Conservation (phyloP, 2,329 filamentous ascomycete species). For the Aspergillus calidoustus region DNA sequence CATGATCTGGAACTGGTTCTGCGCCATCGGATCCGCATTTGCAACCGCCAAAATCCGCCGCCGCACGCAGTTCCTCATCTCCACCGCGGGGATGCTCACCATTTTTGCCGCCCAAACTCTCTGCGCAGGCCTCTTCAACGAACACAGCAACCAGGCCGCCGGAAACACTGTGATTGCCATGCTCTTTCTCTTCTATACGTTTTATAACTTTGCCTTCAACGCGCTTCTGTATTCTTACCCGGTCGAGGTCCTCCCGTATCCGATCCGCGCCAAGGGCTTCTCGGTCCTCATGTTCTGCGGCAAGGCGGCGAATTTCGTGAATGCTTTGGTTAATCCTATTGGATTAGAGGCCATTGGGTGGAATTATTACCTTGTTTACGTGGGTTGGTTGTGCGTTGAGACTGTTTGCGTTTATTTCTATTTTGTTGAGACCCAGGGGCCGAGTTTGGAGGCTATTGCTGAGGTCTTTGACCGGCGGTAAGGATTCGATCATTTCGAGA, state of each 20-base stretch:
- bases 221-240: neutral
- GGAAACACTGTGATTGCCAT: neutral
- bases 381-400: neutral
- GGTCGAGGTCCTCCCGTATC: no score
- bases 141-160: neutral
- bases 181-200: neutral
- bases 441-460: slow-evolving; percentile 6
- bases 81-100: neutral
- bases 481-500: no score
- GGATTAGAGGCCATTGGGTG: neutral
- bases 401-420: neutral
- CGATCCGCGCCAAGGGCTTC: no score
- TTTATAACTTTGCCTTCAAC: neutral
- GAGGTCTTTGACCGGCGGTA: slow-evolving; percentile 31
- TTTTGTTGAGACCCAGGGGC: slow-evolving; percentile 1
- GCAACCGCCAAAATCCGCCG: neutral
- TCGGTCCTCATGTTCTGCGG: no score
- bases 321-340: neutral
- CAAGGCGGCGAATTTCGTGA: no score
- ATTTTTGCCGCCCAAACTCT: neutral
- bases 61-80: neutral
- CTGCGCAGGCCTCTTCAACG: neutral
- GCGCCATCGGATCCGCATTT: neutral
- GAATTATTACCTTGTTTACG: slow-evolving; percentile 4
- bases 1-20: neutral